Evolutionary conservation across 768 basidiomycete species (phyloP).

Genomic region (Tremella mesenterica): DNA sequence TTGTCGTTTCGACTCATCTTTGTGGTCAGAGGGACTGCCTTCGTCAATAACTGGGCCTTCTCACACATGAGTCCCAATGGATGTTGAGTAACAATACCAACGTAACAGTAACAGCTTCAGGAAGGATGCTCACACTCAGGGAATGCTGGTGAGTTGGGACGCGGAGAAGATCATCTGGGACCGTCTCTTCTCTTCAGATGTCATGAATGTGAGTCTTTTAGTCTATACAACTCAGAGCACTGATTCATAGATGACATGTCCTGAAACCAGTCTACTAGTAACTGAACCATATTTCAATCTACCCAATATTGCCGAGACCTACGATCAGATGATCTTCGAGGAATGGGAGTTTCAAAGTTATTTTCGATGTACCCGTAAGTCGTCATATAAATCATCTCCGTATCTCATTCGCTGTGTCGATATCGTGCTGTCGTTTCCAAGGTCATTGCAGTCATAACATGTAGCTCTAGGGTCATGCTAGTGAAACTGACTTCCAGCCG

Average conservation of each 20-base stretch:
- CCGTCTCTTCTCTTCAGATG: slow-evolving; percentile 66
- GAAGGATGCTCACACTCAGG: slow-evolving; percentile 49
- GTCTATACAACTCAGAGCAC: background rate
- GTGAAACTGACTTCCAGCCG: slow-evolving; percentile 52
- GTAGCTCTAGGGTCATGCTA: background rate
- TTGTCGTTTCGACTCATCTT: background rate
- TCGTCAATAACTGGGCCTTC: no score
- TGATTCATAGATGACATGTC: slow-evolving; percentile 57
- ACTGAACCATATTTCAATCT: slow-evolving; percentile 94
- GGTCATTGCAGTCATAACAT: background rate
- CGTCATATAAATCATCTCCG: no score
- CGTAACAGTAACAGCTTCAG: background rate
- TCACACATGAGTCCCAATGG: no score
- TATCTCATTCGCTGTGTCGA: background rate
- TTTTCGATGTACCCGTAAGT: slow-evolving; percentile 70
- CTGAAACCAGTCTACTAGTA: slow-evolving; percentile 65
- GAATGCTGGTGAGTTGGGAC: slow-evolving; percentile 90
- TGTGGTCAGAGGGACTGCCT: no score
- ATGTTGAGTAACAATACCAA: no score
- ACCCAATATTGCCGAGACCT: slow-evolving; percentile 80
- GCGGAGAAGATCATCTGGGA: slow-evolving; percentile 93
- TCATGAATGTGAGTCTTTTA: slow-evolving; percentile 52
- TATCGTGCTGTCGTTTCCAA: background rate
- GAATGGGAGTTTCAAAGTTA: slow-evolving; percentile 89
- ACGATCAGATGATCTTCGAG: slow-evolving; percentile 93